Evolutionary conservation across 768 basidiomycete genomes (phyloP), one percentile per base, ranked within the genome.

Genomic region (Leccinum imitatum): DNA sequence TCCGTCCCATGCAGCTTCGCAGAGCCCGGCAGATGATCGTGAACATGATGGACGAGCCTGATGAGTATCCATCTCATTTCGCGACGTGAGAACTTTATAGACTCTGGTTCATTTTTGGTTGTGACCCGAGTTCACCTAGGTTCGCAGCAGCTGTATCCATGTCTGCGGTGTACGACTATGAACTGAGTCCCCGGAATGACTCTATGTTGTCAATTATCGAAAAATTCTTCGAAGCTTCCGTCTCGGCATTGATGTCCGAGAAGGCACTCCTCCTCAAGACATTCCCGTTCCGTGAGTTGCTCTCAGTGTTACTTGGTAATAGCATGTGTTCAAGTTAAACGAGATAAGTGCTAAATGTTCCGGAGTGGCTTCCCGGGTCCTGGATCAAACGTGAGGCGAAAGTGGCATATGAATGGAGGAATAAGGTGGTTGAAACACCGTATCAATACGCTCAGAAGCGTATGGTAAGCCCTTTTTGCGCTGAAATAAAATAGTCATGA

Each of bases 241-340:
- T 37, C 9, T 21, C 47, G 2, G 63, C 23, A 21, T 46, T 62
- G 31, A 23, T 25, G 1, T 23, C 57, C 1, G 53, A 44, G 25
- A 61, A 51, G 25, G 39, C 53, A 2, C 25, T 59, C 30, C 51
- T 65, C 13, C 15, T 63, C 4, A 56, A 62, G 25, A 50, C 4
- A 14, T 50, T 50, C 25, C 50, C 50, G 25, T 50, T 50, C 17
- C 17, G 50, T 50, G 35, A 71, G 71, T 72, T 27, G 60, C n/a
- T 27, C 27, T 27, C 14, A 10, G 5, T 10, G 27, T 19, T 15
- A 31, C n/a, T 27, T 6, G n/a, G 6, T n/a, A 17, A 11, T 8
- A 63, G 10, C 33, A 66, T 50, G 19, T 68, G 17, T 27, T 50
- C 4, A 50, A 15, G 25, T 50, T 17, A n/a, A 30, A 9, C 17